Base-by-base conservation (phyloP, 345 rosid species). In the Odontarrhena argentea region DNA sequence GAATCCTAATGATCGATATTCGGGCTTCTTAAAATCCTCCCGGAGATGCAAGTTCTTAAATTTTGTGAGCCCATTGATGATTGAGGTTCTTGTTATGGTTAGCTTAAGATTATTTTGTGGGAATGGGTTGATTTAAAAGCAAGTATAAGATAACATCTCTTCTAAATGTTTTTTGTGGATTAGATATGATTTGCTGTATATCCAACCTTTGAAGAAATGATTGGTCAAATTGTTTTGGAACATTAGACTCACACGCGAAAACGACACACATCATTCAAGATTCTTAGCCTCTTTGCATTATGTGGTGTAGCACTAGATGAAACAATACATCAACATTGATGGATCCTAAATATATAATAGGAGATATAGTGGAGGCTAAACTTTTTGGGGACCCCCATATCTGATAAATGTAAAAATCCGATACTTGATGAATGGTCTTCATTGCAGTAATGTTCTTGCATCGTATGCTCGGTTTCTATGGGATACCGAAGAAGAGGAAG, bases 381-480 rank as follows among this genome's bases (percentile, higher is more conserved):
- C 13, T 43, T 36, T 30, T 63, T 22, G 13, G 44, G 35, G 57
- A 7, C 15, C 36, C 15, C 24, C 25, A 28, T 64, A 36, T 7
- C 14, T 70, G 10, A 36, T 7, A 9, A 3, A 42, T 55, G 2
- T 13, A 25, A 22, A 42, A 22, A 42, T 40, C 1, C 9, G 25
- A 56, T 42, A 43, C 0, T 5, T 58, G 41, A 42, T 65, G 9
- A 57, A 43, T 58, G 46, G 34, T 65, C 48, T 65, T 59, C 49
- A 36, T 51, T 53, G 77, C 82, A 91, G 96, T 69, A 74, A 76
- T 76, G 80, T 86, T 52, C 80, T 79, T 46, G 89, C 88, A 7
- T 86, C 97, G 52, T 91, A 86, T 79, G 96, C 96, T 59, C 81
- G 68, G 28, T 86, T 88, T 68, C 81, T 86, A 3, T 85, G 91